Evolutionary conservation across 2,329 filamentous ascomycete genomes (phyloP).

Genomic region (Alternaria rosae): DNA sequence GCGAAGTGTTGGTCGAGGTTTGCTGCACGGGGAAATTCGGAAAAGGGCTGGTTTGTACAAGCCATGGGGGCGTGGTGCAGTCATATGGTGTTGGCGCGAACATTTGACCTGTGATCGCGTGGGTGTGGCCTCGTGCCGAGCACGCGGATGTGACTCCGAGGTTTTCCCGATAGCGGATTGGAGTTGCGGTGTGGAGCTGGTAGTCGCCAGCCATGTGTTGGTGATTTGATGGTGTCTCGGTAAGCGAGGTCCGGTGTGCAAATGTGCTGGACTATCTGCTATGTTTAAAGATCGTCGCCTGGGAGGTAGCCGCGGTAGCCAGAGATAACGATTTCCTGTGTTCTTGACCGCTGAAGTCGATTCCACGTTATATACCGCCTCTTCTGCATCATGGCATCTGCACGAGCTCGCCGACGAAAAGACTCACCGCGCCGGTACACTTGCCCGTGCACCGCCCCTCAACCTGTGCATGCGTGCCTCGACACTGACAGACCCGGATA

Average conservation of each 20-base stretch:
- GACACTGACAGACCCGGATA: constrained; percentile 1
- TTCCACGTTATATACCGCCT: constrained; percentile 5
- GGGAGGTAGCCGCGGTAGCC: neutral
- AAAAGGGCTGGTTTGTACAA: constrained; percentile 1
- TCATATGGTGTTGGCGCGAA: constrained; percentile 12
- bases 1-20: constrained; percentile 8
- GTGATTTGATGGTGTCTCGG: neutral
- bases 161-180: neutral
- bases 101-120: constrained; percentile 1
- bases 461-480: constrained; percentile 1
- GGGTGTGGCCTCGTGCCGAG: constrained; percentile 1
- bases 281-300: neutral
- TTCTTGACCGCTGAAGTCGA: constrained; percentile 1
- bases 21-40: constrained; percentile 4
- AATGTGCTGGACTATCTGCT: neutral
- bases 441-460: neutral
- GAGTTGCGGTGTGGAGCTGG: constrained; percentile 1
- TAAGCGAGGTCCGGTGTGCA: neutral
- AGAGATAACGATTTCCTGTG: neutral
- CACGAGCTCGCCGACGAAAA: constrained; percentile 1
- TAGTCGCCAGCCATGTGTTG: constrained; percentile 2
- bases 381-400: constrained; percentile 1
- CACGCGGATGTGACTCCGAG: neutral
- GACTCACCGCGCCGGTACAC: constrained; percentile 3
- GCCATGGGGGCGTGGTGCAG: constrained; percentile 3